These are phyloP conservation scores for Hygrophorus pudorinus DNA, from an alignment of 768 basidiomycete genomes.

Conservation along the genomic window DNA sequence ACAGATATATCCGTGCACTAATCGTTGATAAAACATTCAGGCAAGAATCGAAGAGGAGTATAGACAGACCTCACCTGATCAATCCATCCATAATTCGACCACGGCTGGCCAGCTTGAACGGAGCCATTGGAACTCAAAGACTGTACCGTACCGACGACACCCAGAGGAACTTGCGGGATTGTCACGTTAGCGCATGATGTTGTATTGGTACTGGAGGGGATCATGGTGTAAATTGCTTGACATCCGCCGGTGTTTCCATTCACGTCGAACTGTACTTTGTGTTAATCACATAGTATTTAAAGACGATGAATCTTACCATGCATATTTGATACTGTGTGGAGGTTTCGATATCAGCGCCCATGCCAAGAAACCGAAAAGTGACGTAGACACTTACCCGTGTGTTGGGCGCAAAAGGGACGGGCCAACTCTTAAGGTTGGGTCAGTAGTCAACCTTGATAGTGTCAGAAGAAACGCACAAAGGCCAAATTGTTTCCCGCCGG, in stretches of 20 bases:
- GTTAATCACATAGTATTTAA: background rate
- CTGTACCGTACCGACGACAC: conserved; percentile 30
- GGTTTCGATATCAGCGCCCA: background rate
- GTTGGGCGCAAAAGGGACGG: conserved; percentile 47
- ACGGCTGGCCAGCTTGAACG: conserved; percentile 25
- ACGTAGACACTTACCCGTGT: conserved; percentile 28
- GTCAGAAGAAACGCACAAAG: conserved; percentile 29
- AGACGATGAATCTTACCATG: conserved; percentile 33
- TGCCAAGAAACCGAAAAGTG: background rate
- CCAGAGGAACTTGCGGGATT: conserved; percentile 29
- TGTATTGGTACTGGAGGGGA: conserved; percentile 22
- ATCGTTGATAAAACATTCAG: background rate
- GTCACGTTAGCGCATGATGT: conserved; percentile 44
- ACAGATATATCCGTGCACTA: conserved; percentile 52
- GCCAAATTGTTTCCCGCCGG: conserved; percentile 33
- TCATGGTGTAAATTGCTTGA: conserved; percentile 46
- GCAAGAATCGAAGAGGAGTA: background rate
- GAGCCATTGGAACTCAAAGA: too few relatives aligned
- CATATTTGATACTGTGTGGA: conserved; percentile 48
- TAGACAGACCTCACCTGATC: conserved; percentile 29
- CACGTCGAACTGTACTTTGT: conserved; percentile 37
- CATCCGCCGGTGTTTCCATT: conserved; percentile 53
- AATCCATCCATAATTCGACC: conserved; percentile 52
- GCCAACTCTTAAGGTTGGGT: conserved; percentile 13
- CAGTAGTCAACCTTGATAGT: background rate